Evolutionary conservation across 2,329 filamentous ascomycete genomes (phyloP), one percentile per base, ranked within the genome.

Genomic region (Ophiosphaerella narmari): DNA sequence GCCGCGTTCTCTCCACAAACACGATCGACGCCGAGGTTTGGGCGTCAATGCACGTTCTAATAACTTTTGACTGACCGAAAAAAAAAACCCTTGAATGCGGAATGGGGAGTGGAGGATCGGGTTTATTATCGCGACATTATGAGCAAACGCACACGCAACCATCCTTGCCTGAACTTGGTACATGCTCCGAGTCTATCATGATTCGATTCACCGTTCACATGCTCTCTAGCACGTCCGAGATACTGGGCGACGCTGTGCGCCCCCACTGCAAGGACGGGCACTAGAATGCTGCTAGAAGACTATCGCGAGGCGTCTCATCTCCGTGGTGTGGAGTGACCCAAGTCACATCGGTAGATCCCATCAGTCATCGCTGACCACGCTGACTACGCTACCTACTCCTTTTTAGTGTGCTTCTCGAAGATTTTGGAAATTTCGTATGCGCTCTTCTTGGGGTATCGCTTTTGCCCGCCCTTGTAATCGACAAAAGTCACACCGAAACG

Each of bases 401-500:
- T 87, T 77, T 84, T 81, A 59, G 91, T 86, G 63, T 90, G 79
- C 59, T 80, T 80, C 35, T 86, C 84, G 70, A 94, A 93, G 54
- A 92, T 80, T 50, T 83, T 79, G 59, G 85, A 83, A 63, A 95
- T 81, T 66, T 82, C 81, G 73, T 80, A 82, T 16, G 89, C 90
- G 71, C 89, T 94, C 82, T 91, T 90, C 82, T 96, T 96, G 34
- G 90, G 86, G 60, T 86, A 82, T 43, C 90, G 80, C 78, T 87
- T 89, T 80, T 95, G 91, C 21, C 85, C 86, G 59, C 90, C 83
- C 62, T 84, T 77, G 71, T 94, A 95, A 75, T 95, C 90, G 44
- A 95, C 90, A 70, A 82, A 94, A 6, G 87, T 90, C 48, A 91
- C 89, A 23, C 90, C 90, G 65, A 95, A 95, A 35, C 90, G 82